These are phyloP conservation scores for Cercospora zeina DNA, from an alignment of 2,329 filamentous ascomycete genomes.

Conservation along the genomic window DNA sequence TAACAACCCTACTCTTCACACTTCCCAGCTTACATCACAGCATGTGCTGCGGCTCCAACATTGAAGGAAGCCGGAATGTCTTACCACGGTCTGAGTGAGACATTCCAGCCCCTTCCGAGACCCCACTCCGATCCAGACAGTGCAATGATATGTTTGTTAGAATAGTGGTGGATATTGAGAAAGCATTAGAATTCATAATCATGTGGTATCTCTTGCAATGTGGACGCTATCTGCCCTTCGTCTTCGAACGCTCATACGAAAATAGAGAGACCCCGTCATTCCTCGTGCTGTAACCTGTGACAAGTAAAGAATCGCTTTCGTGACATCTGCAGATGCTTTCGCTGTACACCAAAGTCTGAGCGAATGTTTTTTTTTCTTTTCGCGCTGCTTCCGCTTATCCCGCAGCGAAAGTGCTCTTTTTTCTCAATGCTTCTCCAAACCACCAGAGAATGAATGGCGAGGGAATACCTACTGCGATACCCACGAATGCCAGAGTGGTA, in stretches of 20 bases:
- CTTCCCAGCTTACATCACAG: slow-evolving; percentile 1
- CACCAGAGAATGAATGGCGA: slow-evolving; percentile 51
- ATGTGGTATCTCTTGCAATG: slow-evolving; percentile 5
- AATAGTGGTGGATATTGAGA: background rate
- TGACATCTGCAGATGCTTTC: background rate
- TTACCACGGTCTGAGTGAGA: background rate
- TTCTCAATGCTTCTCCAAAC: slow-evolving; percentile 43
- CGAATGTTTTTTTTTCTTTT: background rate
- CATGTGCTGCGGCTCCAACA: slow-evolving; percentile 6
- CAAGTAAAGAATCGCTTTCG: background rate
- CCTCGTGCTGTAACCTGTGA: background rate
- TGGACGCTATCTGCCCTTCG: background rate
- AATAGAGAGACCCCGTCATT: background rate
- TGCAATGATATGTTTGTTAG: background rate
- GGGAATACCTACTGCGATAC: slow-evolving; percentile 54
- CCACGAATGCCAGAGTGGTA: slow-evolving; percentile 57
- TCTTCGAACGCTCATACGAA: slow-evolving; percentile 1
- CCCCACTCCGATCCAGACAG: background rate
- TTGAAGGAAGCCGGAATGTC: slow-evolving; percentile 1
- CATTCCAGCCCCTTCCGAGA: background rate
- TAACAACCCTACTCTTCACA: background rate
- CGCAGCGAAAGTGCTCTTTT: slow-evolving; percentile 42
- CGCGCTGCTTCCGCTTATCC: slow-evolving; percentile 25
- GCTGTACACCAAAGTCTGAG: background rate
- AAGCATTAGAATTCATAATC: slow-evolving; percentile 6